Conservation (phyloP, 345 rosid species). For the Brassica carinata region DNA sequence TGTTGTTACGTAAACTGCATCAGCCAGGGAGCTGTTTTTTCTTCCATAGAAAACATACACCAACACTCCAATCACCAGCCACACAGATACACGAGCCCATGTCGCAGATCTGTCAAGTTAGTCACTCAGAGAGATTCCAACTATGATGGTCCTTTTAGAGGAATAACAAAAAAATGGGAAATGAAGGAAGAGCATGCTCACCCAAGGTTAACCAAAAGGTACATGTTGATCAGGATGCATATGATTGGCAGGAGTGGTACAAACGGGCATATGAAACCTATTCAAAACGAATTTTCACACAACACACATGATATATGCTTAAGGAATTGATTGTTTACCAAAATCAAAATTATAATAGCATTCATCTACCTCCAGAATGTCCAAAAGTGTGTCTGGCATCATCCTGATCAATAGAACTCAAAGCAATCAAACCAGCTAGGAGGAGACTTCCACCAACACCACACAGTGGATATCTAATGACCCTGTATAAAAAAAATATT, state of each 20-base stretch:
- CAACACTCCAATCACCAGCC: slow-evolving; percentile 65
- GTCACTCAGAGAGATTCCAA: background rate
- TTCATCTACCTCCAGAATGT: slow-evolving; percentile 77
- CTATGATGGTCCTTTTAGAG: background rate
- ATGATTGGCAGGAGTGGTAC: slow-evolving; percentile 46
- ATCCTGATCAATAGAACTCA: slow-evolving; percentile 79
- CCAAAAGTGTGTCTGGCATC: slow-evolving; percentile 89
- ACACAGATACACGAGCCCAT: slow-evolving; percentile 80
- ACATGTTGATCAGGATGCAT: slow-evolving; percentile 85
- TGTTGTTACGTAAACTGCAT: slow-evolving; percentile 76
- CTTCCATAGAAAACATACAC: slow-evolving; percentile 74
- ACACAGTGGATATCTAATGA: slow-evolving; percentile 58
- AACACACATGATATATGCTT: background rate
- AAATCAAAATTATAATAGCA: background rate
- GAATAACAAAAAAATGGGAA: background rate
- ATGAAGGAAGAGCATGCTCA: slow-evolving; percentile 37
- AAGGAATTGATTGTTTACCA: background rate
- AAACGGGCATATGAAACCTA: slow-evolving; percentile 71
- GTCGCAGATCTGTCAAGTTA: slow-evolving; percentile 51
- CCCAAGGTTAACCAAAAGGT: slow-evolving; percentile 93
- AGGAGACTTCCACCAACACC: slow-evolving; percentile 81
- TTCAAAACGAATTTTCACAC: background rate
- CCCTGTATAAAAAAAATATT: slow-evolving; percentile 36
- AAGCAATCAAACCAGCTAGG: slow-evolving; percentile 67
- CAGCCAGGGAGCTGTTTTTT: slow-evolving; percentile 60